Percentiles rank a stretch among this genome's conserved stretches.
Conservation (phyloP, 1,139 yeast species). For the Yamadazyma triangularis region DNA sequence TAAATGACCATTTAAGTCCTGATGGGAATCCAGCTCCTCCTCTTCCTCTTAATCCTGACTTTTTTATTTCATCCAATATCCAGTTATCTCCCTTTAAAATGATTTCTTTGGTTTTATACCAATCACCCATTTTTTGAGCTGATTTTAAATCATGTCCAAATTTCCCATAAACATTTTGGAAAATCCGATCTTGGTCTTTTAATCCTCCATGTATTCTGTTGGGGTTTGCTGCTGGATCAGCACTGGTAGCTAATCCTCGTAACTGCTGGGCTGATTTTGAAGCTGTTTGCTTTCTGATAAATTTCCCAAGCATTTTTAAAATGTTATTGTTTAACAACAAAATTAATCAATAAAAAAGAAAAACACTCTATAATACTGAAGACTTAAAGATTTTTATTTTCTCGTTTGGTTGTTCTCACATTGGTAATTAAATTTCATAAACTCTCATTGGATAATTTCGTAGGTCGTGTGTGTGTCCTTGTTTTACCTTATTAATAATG, state of each 20-base stretch:
- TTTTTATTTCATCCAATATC: slow-evolving; percentile 83
- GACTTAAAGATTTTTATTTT: no score
- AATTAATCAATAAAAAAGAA: slow-evolving; percentile 1
- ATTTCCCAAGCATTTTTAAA: slow-evolving; percentile 20
- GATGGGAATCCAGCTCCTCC: slow-evolving; percentile 95
- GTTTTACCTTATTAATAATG: no score
- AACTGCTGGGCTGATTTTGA: slow-evolving; percentile 10
- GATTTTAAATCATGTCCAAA: slow-evolving; percentile 73
- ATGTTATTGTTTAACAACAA: slow-evolving; percentile 1
- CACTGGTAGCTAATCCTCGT: slow-evolving; percentile 41
- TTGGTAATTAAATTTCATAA: slow-evolving; percentile 22
- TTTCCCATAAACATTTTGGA: slow-evolving; percentile 73
- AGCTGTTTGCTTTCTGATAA: slow-evolving; percentile 5
- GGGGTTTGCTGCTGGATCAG: slow-evolving; percentile 47
- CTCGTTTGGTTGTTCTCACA: no score
- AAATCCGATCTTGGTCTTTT: slow-evolving; percentile 78
- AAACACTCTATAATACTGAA: no score
- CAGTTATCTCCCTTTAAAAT: slow-evolving; percentile 78
- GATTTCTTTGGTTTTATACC: slow-evolving; percentile 87
- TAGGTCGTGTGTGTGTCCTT: slow-evolving; percentile 3
- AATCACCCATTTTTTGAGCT: slow-evolving; percentile 78
- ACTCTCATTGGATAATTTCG: slow-evolving; percentile 17
- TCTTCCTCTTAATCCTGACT: slow-evolving; percentile 82
- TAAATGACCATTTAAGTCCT: slow-evolving; percentile 86
- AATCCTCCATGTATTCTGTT: slow-evolving; percentile 70